phyloP scores from a whole-genome alignment of 1,139 yeast genomes.

The Wickerhamiella infanticola region DNA sequence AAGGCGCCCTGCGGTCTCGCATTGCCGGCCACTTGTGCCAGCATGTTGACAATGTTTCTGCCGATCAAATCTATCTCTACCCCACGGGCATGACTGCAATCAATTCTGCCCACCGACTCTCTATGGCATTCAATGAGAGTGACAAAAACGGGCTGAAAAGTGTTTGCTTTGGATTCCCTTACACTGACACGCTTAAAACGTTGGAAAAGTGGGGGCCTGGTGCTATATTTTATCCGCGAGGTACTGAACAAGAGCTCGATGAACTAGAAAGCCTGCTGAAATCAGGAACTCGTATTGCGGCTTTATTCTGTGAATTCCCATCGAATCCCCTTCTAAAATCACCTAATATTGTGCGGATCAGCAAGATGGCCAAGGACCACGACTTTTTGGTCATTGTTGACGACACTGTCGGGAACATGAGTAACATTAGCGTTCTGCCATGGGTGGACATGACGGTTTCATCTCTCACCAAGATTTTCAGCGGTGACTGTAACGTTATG shows the following conservation, averaged over 20 bases:
- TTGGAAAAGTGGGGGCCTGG: conserved; percentile 77
- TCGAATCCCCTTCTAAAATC: conserved; percentile 79
- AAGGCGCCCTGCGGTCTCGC: conserved; percentile 53
- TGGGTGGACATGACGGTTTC: conserved; percentile 75
- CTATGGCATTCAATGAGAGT: conserved; percentile 23
- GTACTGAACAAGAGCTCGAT: conserved; percentile 57
- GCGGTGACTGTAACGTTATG: conserved; percentile 92
- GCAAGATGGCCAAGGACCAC: conserved; percentile 49
- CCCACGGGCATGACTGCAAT: conserved; percentile 93
- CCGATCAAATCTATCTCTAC: conserved; percentile 61
- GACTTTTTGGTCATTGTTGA: conserved; percentile 72
- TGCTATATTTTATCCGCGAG: conserved; percentile 67
- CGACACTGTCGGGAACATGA: conserved; percentile 85
- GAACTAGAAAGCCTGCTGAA: conserved; percentile 47
- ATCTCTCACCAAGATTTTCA: conserved; percentile 79
- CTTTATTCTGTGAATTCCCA: conserved; percentile 83
- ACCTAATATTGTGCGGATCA: conserved; percentile 54
- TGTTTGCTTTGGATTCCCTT: conserved; percentile 89
- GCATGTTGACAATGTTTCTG: conserved; percentile 26
- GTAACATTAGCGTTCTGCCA: conserved; percentile 68
- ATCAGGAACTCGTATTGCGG: conserved; percentile 41
- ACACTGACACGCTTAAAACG: conserved; percentile 79
- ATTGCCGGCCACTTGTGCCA: conserved; percentile 38
- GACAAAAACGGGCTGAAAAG: conserved; percentile 32
- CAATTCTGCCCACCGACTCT: conserved; percentile 62